Base-by-base conservation (phyloP, 2,329 filamentous ascomycete species). In the Exophiala viscosa region DNA sequence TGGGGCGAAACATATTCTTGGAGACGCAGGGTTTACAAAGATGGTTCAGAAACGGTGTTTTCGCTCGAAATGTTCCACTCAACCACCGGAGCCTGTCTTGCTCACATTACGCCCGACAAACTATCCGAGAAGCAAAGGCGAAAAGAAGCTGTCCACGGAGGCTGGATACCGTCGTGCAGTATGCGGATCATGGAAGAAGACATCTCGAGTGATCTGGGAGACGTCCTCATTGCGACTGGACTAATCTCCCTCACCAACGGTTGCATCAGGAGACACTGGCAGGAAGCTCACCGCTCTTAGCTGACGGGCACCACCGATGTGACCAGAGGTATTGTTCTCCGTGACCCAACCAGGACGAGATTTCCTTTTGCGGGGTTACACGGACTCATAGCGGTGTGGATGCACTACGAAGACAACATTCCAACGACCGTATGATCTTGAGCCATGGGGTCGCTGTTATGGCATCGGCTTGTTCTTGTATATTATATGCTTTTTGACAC, bases 201-300 rank as follows among this genome's bases (percentile, higher is more conserved):
- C 13, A 78, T 93, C 54, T 77, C 93, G 60, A 54, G 52, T 55
- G 55, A 62, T 44, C 59, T 57, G 28, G 43, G 36, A 61, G 95
- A 90, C 69, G 86, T 95, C 60, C 86, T 97, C 58, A 81, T 97
- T 58, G 83, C 90, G 42, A 93, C 90, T n/a, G 92, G 92, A 18
- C 80, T 97, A 61, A 84, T 95, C 62, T 83, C 88, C 6, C 82
- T 97, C 40, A 86, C 95, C 46, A 92, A 97, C 66, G 90, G 97
- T 72, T 89, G 85, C 73, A 96, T 97, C 75, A 88, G 88, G 70
- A 79, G 83, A 56, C 83, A 82, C 52, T 93, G 89, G 82, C 83
- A 82, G 62, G 73, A 75, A 38, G 41, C 53, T 52, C 53, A 59
- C 55, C 56, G 56, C 56, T 45, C 50, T 18, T 59, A 34, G 49